These are phyloP conservation scores for Oryza glumipatula DNA, from an alignment of 176 grass and related monocot species.

Conservation along the genomic window DNA sequence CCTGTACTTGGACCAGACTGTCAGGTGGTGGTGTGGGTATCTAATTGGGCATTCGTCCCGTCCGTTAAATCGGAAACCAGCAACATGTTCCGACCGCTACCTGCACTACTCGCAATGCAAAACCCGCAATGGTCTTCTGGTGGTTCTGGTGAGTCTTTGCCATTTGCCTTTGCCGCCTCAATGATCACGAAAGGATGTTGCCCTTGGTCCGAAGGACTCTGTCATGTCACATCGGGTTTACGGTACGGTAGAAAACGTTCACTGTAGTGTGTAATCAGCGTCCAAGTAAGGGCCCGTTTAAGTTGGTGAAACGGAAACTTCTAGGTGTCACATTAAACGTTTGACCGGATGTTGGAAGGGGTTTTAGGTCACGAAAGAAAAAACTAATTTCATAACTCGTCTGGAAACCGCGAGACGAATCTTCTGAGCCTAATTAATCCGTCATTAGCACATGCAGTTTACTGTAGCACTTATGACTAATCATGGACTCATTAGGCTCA, in stretches of 20 bases:
- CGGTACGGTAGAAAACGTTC: neutral
- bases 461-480: too few species aligned
- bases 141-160: neutral
- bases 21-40: constrained; percentile 34
- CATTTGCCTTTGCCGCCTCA: neutral
- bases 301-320: too few species aligned
- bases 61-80: constrained; percentile 22
- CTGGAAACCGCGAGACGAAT: too few species aligned
- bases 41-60: constrained; percentile 41
- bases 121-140: neutral
- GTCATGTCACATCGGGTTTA: neutral
- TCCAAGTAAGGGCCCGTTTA: neutral
- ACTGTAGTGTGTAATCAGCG: neutral
- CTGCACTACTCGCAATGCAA: neutral
- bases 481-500: too few species aligned
- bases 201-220: neutral
- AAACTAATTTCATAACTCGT: too few species aligned
- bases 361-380: too few species aligned
- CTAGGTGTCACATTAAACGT: too few species aligned
- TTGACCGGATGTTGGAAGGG: too few species aligned
- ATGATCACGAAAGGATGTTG: neutral
- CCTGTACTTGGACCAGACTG: constrained; percentile 28
- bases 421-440: too few species aligned
- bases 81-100: neutral
- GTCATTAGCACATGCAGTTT: too few species aligned